phyloP scores from a whole-genome alignment of 305 asterid species.

The Withania somnifera region DNA sequence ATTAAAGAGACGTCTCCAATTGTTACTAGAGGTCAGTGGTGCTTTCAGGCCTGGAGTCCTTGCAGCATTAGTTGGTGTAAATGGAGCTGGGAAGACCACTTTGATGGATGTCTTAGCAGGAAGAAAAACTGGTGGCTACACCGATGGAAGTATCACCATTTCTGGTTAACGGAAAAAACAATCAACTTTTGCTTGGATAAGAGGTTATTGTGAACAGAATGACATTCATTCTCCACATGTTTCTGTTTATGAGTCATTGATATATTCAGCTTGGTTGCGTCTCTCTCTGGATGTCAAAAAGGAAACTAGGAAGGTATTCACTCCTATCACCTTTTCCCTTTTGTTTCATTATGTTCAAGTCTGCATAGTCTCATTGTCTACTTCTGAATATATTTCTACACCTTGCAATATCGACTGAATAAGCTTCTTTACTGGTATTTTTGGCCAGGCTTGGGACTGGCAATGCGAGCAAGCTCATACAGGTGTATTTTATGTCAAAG shows the following conservation, averaged over 20 bases:
- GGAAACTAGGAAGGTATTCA: slow-evolving; percentile 45
- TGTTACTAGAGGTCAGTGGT: slow-evolving; percentile 75
- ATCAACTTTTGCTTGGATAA: slow-evolving; percentile 76
- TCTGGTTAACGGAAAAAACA: slow-evolving; percentile 85
- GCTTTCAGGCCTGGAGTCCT: slow-evolving; percentile 90
- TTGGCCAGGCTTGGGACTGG: too few relatives aligned
- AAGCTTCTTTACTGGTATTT: background rate
- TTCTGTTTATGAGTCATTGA: slow-evolving; percentile 77
- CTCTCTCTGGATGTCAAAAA: slow-evolving; percentile 58
- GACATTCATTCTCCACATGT: slow-evolving; percentile 91
- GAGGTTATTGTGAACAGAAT: slow-evolving; percentile 92
- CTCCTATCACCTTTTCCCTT: background rate
- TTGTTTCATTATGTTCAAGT: background rate
- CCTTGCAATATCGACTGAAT: background rate
- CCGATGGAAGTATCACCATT: slow-evolving; percentile 63
- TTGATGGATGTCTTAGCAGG: slow-evolving; percentile 97
- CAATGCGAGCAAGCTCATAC: too few relatives aligned
- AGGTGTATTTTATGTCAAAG: background rate
- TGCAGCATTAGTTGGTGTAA: slow-evolving; percentile 92
- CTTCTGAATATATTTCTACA: background rate
- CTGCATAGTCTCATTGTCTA: background rate
- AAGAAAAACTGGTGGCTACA: slow-evolving; percentile 77
- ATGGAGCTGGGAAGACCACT: slow-evolving; percentile 98
- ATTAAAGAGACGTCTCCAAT: slow-evolving; percentile 68
- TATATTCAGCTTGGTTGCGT: slow-evolving; percentile 94